Evolutionary conservation across 345 rosid species (phyloP).

Genomic region (Mallotus nudiflorus): DNA sequence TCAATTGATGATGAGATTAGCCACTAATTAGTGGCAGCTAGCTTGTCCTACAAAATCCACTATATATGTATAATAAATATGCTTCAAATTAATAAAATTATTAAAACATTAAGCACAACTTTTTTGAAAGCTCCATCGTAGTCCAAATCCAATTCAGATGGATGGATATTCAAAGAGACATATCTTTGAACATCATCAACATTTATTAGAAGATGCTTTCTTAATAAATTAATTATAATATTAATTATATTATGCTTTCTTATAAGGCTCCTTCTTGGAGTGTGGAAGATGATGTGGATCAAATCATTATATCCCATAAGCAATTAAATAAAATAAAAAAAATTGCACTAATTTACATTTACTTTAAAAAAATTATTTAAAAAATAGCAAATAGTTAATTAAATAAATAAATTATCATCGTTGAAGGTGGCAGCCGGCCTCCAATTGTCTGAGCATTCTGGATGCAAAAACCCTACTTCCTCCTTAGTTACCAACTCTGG

Average conservation of each 20-base stretch:
- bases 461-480: constrained; percentile 27
- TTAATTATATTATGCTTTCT: too few species aligned
- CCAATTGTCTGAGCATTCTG: neutral
- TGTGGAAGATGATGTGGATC: constrained; percentile 18
- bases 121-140: constrained; percentile 25
- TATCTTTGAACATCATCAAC: constrained; percentile 18
- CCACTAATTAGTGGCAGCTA: neutral
- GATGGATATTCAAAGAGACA: constrained; percentile 20
- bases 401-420: neutral
- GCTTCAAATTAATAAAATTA: constrained; percentile 13
- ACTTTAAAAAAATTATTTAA: too few species aligned
- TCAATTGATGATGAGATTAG: neutral
- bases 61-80: too few species aligned
- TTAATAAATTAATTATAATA: too few species aligned
- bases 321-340: constrained; percentile 3
- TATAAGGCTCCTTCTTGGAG: constrained; percentile 1
- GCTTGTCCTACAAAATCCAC: constrained; percentile 17
- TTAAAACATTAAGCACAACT: constrained; percentile 20
- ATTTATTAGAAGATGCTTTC: constrained; percentile 13
- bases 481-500: too few species aligned
- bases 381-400: neutral
- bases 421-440: constrained; percentile 23
- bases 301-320: constrained; percentile 23
- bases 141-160: constrained; percentile 23
- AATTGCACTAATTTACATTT: neutral